Evolutionary conservation across 2,329 filamentous ascomycete genomes (phyloP).

Genomic region (Fusarium nodosum): DNA sequence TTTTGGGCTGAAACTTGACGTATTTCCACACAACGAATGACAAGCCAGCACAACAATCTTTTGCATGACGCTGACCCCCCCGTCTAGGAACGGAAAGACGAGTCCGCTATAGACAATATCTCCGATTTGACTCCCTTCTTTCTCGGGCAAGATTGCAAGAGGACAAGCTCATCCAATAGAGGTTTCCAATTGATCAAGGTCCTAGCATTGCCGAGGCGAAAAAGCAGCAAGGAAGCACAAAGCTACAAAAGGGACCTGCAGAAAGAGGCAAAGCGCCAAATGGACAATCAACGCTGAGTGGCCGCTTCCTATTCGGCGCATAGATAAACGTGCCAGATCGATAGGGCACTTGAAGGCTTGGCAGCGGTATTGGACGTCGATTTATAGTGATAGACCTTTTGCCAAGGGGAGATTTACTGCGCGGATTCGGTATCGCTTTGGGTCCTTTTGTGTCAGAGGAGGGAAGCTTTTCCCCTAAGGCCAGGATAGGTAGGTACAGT

Average conservation of each 20-base stretch:
- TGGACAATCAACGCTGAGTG: slow-evolving; percentile 28
- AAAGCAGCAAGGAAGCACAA: slow-evolving; percentile 31
- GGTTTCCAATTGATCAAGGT: slow-evolving; percentile 10
- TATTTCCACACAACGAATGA: slow-evolving; percentile 28
- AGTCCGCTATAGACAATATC: slow-evolving; percentile 21
- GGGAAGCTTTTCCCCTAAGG: not conserved
- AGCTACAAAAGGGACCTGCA: slow-evolving; percentile 45
- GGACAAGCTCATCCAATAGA: slow-evolving; percentile 26
- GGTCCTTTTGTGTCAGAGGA: slow-evolving; percentile 26
- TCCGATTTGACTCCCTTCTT: slow-evolving; percentile 18
- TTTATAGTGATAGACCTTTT: slow-evolving; percentile 28
- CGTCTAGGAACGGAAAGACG: slow-evolving; percentile 15
- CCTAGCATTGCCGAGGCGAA: slow-evolving; percentile 29
- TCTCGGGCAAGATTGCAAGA: slow-evolving; percentile 35
- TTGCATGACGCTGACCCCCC: slow-evolving; percentile 3
- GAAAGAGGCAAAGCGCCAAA: slow-evolving; percentile 45
- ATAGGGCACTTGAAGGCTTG: slow-evolving; percentile 44
- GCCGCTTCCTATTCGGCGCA: slow-evolving; percentile 39
- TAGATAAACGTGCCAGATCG: slow-evolving; percentile 50
- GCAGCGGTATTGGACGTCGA: slow-evolving; percentile 13
- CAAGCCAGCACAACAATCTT: not conserved
- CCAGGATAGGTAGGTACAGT: slow-evolving; percentile 27
- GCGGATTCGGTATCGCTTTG: slow-evolving; percentile 38
- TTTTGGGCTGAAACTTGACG: slow-evolving; percentile 14
- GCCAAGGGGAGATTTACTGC: slow-evolving; percentile 21